Percentiles rank a stretch among this genome's conserved stretches.
phyloP scores from a whole-genome alignment of 2,329 filamentous ascomycete genomes.

The Fusarium keratoplasticum region DNA sequence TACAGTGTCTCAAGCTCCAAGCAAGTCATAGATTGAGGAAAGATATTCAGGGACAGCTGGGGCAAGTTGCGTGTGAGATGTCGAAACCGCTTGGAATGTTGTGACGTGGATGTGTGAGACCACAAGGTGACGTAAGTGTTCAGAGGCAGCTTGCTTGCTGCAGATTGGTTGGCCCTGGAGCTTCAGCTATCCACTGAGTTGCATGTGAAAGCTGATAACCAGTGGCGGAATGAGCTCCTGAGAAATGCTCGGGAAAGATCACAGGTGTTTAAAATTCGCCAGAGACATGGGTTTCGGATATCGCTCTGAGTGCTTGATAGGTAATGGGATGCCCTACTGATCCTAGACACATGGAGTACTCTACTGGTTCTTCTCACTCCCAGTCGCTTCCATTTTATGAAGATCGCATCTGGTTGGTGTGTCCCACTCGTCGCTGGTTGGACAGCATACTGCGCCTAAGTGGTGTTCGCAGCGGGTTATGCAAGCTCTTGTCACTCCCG shows the following conservation, averaged over 20 bases:
- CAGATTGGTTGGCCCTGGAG: slow-evolving; percentile 15
- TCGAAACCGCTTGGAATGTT: slow-evolving; percentile 27
- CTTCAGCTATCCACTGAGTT: slow-evolving; percentile 8
- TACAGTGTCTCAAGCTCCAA: slow-evolving; percentile 15
- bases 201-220: slow-evolving; percentile 22
- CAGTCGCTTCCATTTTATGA: not conserved
- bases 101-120: slow-evolving; percentile 27
- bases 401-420: not conserved
- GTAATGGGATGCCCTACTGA: not conserved
- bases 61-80: not conserved
- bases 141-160: slow-evolving; percentile 9
- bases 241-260: not conserved
- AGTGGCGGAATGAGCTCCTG: not conserved
- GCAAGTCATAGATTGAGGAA: not conserved
- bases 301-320: not conserved
- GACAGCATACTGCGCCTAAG: slow-evolving; percentile 25
- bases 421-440: slow-evolving; percentile 9
- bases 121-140: slow-evolving; percentile 14
- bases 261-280: not conserved
- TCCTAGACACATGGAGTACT: not conserved
- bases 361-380: not conserved
- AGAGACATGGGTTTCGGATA: not conserved
- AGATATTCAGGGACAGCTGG: slow-evolving; percentile 18
- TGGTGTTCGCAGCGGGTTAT: slow-evolving; percentile 26
- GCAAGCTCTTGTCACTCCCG: slow-evolving; percentile 19